Base-by-base conservation (phyloP, 805 yeast genomes). In the Saccharomycopsis fibuligera region DNA sequence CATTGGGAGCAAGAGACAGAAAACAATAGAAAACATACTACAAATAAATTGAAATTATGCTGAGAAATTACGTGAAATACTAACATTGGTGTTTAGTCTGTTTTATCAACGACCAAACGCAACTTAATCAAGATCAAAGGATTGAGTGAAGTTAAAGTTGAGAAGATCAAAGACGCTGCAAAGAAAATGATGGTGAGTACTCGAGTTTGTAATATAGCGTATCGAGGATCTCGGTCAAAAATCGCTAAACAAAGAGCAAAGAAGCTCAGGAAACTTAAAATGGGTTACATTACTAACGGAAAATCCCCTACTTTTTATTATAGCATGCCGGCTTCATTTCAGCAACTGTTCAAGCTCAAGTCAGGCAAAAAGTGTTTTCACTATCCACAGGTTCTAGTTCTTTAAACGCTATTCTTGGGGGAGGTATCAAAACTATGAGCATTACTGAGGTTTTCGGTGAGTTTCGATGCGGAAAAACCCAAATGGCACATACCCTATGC, bases 391-490 rank as follows among this genome's bases (percentile, higher is more conserved):
- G 91, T 0, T 76, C 85, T 9, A 81, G 78, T 58, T 81, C 81
- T 47, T 69, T 84, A 44, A 88, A 84, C 59, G 72, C 79, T 3
- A 69, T 82, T 22, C 65, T 84, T 10, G 89, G 89, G 10, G 91
- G 89, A 6, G 90, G 91, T 0, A 68, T 84, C 37, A 81, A 79
- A 68, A 80, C 90, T 0, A 86, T 86, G 70, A 76, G 86, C 29
- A 79, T 83, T 47, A 82, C 89, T 0, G 91, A 84, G 61, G 87
- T 82, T 0, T 84, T 81, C 66, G 91, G 91, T 1, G 91, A 84
- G 57, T 84, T 81, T 56, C 69, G 91, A 60, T 83, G 90, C 48
- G 91, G 91, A 36, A 84, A 84, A 59, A 83, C 90, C n/a, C 91
- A 84, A 61, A 64, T 84, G 61, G 81, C 90, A 21, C 91, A 84